A percentile compares a stretch with the other conserved stretches of the same genome.
phyloP scores from a whole-genome alignment of 169 alveolate species.

The Theileria parva region DNA sequence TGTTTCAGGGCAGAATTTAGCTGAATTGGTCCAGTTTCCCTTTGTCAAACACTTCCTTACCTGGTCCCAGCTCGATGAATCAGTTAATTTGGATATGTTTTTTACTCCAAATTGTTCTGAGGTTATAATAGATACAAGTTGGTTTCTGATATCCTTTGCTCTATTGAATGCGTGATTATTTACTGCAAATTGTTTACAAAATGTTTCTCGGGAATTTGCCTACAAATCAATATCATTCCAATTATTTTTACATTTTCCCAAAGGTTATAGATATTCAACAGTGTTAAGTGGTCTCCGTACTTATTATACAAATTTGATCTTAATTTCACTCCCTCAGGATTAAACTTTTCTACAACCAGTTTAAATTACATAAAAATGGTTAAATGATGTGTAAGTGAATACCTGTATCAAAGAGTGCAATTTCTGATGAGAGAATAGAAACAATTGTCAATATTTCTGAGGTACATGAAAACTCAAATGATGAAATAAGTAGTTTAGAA shows the following conservation, averaged over 20 bases:
- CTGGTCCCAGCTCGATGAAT: constrained; percentile 59
- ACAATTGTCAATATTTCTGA: constrained; percentile 88
- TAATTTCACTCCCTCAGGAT: constrained; percentile 35
- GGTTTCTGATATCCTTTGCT: constrained; percentile 52
- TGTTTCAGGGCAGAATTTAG: constrained; percentile 29
- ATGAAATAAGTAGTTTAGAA: constrained; percentile 83
- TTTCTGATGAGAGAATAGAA: constrained; percentile 76
- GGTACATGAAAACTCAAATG: constrained; percentile 86
- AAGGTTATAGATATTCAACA: constrained; percentile 52
- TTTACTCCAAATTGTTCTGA: constrained; percentile 13
- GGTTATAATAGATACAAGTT: constrained; percentile 40
- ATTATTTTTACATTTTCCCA: constrained; percentile 40
- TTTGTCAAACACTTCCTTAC: constrained; percentile 51
- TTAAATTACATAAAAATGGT: not conserved
- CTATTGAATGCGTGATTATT: constrained; percentile 38
- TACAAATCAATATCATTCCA: not conserved
- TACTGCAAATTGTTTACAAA: constrained; percentile 49
- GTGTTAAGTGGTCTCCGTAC: constrained; percentile 63
- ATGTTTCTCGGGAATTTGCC: constrained; percentile 30
- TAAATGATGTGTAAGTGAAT: not conserved
- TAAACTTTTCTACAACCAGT: constrained; percentile 24
- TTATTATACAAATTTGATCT: constrained; percentile 27
- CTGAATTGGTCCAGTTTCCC: constrained; percentile 57
- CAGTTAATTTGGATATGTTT: constrained; percentile 40
- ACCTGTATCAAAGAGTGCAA: constrained; percentile 48